These are phyloP conservation scores for Dothidotthia symphoricarpi DNA, from an alignment of 2,329 filamentous ascomycete species.

Conservation along the genomic window DNA sequence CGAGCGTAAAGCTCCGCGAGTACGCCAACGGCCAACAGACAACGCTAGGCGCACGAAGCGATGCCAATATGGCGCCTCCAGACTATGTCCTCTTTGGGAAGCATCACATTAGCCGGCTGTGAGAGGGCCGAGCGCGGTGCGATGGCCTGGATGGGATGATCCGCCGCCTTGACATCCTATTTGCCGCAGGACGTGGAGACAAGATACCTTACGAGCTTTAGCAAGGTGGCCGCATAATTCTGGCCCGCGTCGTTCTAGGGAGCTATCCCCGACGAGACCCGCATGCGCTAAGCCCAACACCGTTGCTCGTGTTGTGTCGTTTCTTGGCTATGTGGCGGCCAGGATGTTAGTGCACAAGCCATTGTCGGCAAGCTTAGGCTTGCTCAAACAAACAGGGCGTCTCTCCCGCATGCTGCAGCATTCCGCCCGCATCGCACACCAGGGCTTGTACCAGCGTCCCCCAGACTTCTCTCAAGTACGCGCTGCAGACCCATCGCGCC, in stretches of 20 bases:
- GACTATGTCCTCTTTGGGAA: conserved; percentile 25
- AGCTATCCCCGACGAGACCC: conserved; percentile 33
- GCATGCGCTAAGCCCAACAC: conserved; percentile 35
- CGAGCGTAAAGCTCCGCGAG: conserved; percentile 8
- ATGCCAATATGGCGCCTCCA: conserved; percentile 31
- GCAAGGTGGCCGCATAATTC: conserved; percentile 30
- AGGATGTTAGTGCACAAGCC: conserved; percentile 29
- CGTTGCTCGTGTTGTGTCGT: conserved; percentile 21
- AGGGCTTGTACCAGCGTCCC: conserved; percentile 33
- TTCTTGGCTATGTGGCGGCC: conserved; percentile 29
- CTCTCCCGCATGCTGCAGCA: conserved; percentile 36
- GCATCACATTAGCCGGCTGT: conserved; percentile 35
- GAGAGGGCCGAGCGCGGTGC: conserved; percentile 20
- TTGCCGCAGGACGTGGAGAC: conserved; percentile 31
- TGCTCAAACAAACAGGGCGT: conserved; percentile 29
- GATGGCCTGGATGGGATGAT: conserved; percentile 25
- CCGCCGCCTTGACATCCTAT: conserved; percentile 33
- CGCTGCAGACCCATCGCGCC: conserved; percentile 33
- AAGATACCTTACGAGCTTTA: conserved; percentile 16
- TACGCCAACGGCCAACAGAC: conserved; percentile 30
- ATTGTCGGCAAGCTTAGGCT: conserved; percentile 29
- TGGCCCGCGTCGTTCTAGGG: conserved; percentile 28
- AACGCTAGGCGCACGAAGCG: conserved; percentile 25
- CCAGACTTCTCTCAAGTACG: conserved; percentile 38
- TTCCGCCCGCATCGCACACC: conserved; percentile 38